phyloP scores from a whole-genome alignment of 176 grass and related monocot genomes.

The Zoysia pacifica region DNA sequence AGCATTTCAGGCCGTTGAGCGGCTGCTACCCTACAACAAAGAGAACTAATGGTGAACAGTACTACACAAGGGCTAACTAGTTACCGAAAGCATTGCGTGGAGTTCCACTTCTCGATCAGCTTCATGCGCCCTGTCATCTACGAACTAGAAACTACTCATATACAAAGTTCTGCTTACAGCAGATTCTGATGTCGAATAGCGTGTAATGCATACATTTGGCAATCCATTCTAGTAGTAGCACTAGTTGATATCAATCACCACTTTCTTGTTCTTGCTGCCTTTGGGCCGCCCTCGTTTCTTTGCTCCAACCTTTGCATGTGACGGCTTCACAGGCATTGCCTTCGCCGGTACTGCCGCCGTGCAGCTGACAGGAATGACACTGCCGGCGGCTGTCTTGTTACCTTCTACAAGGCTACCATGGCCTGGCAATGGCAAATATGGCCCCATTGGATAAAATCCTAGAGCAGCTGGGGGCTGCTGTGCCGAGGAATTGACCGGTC shows the following conservation, averaged over 20 bases:
- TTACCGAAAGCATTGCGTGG: neutral
- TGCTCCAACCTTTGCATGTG: constrained; percentile 22
- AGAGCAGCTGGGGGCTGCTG: constrained; percentile 1
- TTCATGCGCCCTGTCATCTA: neutral
- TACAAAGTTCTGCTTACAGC: neutral
- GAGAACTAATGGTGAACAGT: neutral
- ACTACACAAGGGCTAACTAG: neutral
- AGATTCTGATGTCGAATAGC: neutral
- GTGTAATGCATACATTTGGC: neutral
- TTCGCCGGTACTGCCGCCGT: neutral
- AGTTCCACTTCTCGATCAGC: neutral
- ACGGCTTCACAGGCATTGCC: constrained; percentile 6
- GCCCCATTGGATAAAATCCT: constrained; percentile 38
- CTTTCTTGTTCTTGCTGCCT: constrained; percentile 38
- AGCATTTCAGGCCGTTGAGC: neutral
- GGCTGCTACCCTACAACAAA: constrained; percentile 5
- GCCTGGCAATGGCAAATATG: constrained; percentile 30
- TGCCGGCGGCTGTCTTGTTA: neutral
- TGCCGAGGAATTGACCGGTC: neutral
- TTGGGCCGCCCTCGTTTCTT: constrained; percentile 32
- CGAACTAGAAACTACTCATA: constrained; percentile 5
- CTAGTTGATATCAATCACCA: constrained; percentile 36
- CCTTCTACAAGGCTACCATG: neutral
- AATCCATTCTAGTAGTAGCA: neutral
- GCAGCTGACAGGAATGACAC: neutral